phyloP scores from a whole-genome alignment of 2,329 filamentous ascomycete genomes.

The Aspergillus intermedius region DNA sequence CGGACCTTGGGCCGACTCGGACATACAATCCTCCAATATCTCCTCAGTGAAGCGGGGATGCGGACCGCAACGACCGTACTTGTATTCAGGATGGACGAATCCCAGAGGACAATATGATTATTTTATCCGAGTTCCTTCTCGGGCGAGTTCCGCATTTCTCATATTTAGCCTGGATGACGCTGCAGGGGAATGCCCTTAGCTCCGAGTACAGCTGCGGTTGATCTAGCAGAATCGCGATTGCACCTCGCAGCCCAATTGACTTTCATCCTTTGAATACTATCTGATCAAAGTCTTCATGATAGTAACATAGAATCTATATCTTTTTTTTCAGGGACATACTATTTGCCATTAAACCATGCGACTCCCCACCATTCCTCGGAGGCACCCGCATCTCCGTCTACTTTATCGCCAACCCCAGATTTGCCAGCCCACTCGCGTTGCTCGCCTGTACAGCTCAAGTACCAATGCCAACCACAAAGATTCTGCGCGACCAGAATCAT shows the following conservation, averaged over 20 bases:
- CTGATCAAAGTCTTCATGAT: background rate
- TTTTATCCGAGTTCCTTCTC: conserved; percentile 3
- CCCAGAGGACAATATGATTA: background rate
- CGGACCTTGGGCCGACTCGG: no score
- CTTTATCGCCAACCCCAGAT: conserved; percentile 10
- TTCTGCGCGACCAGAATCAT: conserved; percentile 11
- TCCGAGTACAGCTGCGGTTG: background rate
- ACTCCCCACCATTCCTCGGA: conserved; percentile 14
- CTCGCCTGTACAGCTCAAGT: conserved; percentile 16
- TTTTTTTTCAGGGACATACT: background rate
- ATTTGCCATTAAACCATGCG: conserved; percentile 15
- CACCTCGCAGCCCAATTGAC: no score
- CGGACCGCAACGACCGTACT: background rate
- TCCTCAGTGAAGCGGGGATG: no score
- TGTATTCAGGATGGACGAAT: background rate
- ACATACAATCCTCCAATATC: no score
- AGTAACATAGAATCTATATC: background rate
- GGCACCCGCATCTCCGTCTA: conserved; percentile 21
- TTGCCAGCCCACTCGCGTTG: conserved; percentile 3
- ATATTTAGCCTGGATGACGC: conserved; percentile 1
- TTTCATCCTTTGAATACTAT: no score
- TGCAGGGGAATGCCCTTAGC: background rate
- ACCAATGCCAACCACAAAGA: conserved; percentile 6
- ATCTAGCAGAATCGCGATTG: background rate
- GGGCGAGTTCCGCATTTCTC: conserved; percentile 10